A percentile compares a stretch with the other conserved stretches of the same genome.
Evolutionary conservation across 208 protist genomes (phyloP).

Genomic region (Trypanosoma platydactyli): DNA sequence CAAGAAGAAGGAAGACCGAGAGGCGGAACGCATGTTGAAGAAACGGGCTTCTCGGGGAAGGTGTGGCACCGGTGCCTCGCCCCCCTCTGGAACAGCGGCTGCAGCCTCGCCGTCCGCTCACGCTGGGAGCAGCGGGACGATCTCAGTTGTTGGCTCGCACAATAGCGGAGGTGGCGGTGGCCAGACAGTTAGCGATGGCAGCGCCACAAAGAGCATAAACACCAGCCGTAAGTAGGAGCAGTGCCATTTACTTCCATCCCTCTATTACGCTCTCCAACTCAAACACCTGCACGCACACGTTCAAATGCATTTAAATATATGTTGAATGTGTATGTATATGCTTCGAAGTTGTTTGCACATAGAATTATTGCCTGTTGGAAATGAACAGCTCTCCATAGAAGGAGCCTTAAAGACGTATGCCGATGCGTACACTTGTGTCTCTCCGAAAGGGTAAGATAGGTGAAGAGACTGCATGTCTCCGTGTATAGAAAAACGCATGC

Average conservation of each 20-base stretch:
- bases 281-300: no score
- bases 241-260: no score
- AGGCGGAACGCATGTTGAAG: slow-evolving; percentile 76
- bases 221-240: not conserved
- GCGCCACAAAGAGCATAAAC: not conserved
- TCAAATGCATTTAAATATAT: no score
- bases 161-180: not conserved
- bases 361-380: not conserved
- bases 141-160: no score
- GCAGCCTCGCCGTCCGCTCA: not conserved
- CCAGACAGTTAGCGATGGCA: not conserved
- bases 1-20: slow-evolving; percentile 70
- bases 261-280: no score
- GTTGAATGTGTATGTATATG: not conserved
- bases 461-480: no score
- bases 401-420: not conserved
- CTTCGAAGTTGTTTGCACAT: not conserved
- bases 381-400: not conserved
- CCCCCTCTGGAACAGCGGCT: not conserved
- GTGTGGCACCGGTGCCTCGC: not conserved
- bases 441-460: no score
- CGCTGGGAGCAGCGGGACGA: no score
- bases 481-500: no score
- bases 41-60: slow-evolving; percentile 40
- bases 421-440: not conserved